Conservation (phyloP, 164 flowering plant species). For the Liriodendron chinense region DNA sequence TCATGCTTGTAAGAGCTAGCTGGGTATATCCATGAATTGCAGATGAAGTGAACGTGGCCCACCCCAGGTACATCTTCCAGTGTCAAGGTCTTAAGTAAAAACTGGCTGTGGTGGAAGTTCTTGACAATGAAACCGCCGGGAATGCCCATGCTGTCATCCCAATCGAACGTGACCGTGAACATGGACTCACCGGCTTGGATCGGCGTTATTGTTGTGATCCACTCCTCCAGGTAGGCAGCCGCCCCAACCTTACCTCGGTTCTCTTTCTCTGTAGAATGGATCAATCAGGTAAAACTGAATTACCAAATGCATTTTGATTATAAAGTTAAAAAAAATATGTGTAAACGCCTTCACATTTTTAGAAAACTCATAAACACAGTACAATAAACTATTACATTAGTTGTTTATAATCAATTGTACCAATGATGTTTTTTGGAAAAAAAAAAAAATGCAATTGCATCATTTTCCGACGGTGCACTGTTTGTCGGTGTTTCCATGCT, state of each 20-base stretch:
- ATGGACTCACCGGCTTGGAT: constrained; percentile 36
- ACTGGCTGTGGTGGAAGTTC: constrained; percentile 62
- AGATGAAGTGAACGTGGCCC: constrained; percentile 57
- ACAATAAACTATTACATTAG: too few species aligned
- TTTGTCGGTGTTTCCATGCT: too few species aligned
- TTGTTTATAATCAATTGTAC: too few species aligned
- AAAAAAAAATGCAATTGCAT: too few species aligned
- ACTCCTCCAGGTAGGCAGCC: constrained; percentile 51
- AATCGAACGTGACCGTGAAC: constrained; percentile 45
- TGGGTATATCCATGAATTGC: constrained; percentile 87
- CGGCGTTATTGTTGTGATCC: constrained; percentile 42
- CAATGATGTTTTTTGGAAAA: too few species aligned
- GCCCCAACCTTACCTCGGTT: constrained; percentile 32
- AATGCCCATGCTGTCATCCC: constrained; percentile 56
- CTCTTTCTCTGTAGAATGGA: not conserved
- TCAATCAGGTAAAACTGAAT: too few species aligned
- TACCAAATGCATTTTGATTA: too few species aligned
- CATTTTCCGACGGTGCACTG: too few species aligned
- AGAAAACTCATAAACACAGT: too few species aligned
- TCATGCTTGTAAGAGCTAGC: constrained; percentile 41
- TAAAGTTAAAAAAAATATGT: too few species aligned
- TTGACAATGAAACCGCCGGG: constrained; percentile 67
- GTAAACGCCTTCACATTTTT: too few species aligned
- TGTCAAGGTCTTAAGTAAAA: constrained; percentile 60
- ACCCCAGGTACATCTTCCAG: constrained; percentile 59